Percentiles rank a stretch among this genome's conserved stretches.
phyloP scores from a whole-genome alignment of 768 basidiomycete genomes.

The Hemileccinum rubropunctum region DNA sequence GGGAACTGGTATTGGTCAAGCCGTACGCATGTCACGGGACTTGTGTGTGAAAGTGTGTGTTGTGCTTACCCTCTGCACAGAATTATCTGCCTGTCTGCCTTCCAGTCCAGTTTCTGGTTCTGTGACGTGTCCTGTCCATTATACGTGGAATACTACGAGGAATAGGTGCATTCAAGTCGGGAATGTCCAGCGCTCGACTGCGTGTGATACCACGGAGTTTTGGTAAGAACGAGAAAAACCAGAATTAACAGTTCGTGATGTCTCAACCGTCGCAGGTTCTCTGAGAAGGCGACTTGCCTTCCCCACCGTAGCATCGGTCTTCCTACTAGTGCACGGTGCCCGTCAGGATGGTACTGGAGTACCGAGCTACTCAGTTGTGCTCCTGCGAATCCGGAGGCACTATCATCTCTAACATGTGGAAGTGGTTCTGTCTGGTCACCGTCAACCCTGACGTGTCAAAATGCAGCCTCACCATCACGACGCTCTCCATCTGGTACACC shows the following conservation, averaged over 20 bases:
- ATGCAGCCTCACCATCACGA: conserved; percentile 26
- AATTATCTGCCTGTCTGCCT: conserved; percentile 13
- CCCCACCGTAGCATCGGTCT: not conserved
- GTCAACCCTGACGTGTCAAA: conserved; percentile 41
- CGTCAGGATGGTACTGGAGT: conserved; percentile 20
- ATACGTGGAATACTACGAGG: conserved; percentile 4
- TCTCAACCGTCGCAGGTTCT: conserved; percentile 11
- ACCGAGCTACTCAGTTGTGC: conserved; percentile 3
- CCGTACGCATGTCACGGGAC: conserved; percentile 1
- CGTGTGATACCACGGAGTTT: conserved; percentile 8
- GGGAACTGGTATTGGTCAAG: conserved; percentile 18
- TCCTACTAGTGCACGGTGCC: conserved; percentile 5
- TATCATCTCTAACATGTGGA: conserved; percentile 30
- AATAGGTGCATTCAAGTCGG: conserved; percentile 3
- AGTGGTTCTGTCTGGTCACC: conserved; percentile 46
- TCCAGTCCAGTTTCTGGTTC: conserved; percentile 1
- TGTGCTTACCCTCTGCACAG: conserved; percentile 5
- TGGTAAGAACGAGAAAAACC: conserved; percentile 3
- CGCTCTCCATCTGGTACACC: not conserved
- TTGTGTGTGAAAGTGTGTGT: not conserved
- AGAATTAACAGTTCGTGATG: not conserved
- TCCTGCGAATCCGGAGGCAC: conserved; percentile 11
- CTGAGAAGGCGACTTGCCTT: conserved; percentile 11
- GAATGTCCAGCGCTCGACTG: not conserved
- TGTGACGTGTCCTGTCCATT: conserved; percentile 6